Percentiles rank a stretch among this genome's conserved stretches.
Evolutionary conservation across 73 alveolate species (phyloP).

Genomic region (Paramecium biaurelia): DNA sequence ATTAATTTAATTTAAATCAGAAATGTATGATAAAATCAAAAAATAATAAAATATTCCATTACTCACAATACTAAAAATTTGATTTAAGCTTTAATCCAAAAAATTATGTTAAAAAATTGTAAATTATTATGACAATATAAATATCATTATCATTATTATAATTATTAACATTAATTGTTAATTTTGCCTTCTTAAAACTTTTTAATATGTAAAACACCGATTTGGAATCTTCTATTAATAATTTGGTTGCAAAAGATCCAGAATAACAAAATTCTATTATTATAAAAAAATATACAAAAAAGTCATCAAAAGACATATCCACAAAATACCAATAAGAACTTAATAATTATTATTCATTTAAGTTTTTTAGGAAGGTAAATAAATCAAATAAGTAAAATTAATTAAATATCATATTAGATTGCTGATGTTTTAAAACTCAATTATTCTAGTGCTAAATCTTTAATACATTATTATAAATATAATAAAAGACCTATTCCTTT

Average conservation of each 20-base stretch:
- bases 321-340: neutral
- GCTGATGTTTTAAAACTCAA: neutral
- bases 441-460: constrained; percentile 34
- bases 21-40: neutral
- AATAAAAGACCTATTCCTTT: constrained; percentile 34
- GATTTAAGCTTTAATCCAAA: neutral
- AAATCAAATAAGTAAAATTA: neutral
- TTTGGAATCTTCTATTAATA: neutral
- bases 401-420: neutral
- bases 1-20: neutral
- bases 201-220: neutral
- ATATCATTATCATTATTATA: neutral
- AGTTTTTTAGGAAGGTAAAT: constrained; percentile 6
- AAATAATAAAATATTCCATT: neutral
- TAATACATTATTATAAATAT: neutral
- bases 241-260: neutral
- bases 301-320: neutral
- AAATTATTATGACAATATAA: neutral
- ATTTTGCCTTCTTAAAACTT: neutral
- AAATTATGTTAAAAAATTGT: neutral
- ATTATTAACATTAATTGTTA: neutral
- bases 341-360: neutral
- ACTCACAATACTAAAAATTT: neutral
- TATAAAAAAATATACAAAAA: neutral
- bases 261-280: neutral